Evolutionary conservation across 139 green algal genomes (phyloP), one percentile per base, ranked within the genome.

Genomic region (Nannochloris sp.): DNA sequence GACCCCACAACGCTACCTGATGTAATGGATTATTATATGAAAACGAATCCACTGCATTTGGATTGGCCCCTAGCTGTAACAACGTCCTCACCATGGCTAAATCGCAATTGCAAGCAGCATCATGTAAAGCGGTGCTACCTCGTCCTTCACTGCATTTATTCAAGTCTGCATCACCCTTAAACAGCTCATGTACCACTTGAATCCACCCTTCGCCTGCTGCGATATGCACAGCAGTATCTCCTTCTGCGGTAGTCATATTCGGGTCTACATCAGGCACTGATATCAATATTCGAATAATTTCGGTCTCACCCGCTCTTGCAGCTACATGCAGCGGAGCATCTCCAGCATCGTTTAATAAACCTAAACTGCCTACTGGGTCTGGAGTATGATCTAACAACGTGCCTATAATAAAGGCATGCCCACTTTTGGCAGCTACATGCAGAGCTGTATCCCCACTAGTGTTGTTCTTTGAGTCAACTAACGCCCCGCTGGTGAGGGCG

Each of bases 81-180:
- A 64, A 24, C 10, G 56, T 25, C 8, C 46, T 64, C 12, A 57
- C 56, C 4, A 25, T 10, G 13, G 29, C 56, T 32, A 38, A 48
- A 6, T 64, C 19, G 32, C 24, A 14, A 32, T 57, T 25, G 25
- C 56, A 64, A 4, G 32, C n/a, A 0, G 56, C 56, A n/a, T 64
- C 56, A 64, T 64, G 56, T 14, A 64, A 25, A 29, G 56, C 6
- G 29, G 56, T 54, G 32, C 46, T 64, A 30, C 56, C 56, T 27
- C 36, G 23, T 47, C 30, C 31, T 25, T 13, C 14, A 53, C 44
- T n/a, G 56, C 19, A 1, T 55, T 57, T 27, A 19, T 51, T 19
- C 29, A 64, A 12, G n/a, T 64, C 24, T 14, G n/a, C 24, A 7
- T 29, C 56, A 13, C 32, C n/a, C 56, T 55, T n/a, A 30, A 64